Percentiles rank a stretch among this genome's conserved stretches.
Evolutionary conservation across 495 filamentous ascomycete species (phyloP).

Genomic region (Tetracladium setigerum): DNA sequence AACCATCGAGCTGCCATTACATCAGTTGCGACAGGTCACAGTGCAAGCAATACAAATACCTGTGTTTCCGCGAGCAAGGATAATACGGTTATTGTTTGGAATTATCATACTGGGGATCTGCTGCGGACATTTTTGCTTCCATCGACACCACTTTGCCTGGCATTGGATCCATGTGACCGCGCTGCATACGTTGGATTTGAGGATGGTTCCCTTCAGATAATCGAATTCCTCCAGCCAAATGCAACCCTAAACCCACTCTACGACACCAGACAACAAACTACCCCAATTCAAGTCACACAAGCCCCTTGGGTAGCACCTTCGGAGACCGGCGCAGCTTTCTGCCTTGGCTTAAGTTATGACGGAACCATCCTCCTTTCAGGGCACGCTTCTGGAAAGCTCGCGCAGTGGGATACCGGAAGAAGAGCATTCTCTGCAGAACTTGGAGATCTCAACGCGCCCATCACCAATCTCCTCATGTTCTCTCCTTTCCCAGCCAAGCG

Average conservation of each 20-base stretch:
- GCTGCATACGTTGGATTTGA: conserved; percentile 77
- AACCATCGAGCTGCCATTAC: conserved; percentile 77
- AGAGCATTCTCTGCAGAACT: conserved; percentile 53
- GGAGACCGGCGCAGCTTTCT: conserved; percentile 53
- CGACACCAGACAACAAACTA: conserved; percentile 43
- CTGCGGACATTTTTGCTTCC: conserved; percentile 76
- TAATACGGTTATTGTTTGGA: conserved; percentile 80
- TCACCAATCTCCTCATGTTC: conserved; percentile 70
- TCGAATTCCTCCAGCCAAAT: conserved; percentile 59
- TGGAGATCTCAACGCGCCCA: conserved; percentile 62
- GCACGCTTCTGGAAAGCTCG: conserved; percentile 72
- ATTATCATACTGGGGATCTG: conserved; percentile 67
- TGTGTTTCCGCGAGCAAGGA: conserved; percentile 74
- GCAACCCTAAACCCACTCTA: conserved; percentile 43
- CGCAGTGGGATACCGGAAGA: conserved; percentile 69
- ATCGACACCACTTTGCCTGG: conserved; percentile 59
- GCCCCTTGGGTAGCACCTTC: conserved; percentile 55
- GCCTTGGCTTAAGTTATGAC: conserved; percentile 68
- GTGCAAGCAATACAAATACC: conserved; percentile 60
- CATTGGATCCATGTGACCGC: conserved; percentile 76
- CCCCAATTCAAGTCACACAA: conserved; percentile 48
- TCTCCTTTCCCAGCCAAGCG: conserved; percentile 45
- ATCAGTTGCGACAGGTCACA: conserved; percentile 58
- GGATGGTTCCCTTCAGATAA: conserved; percentile 73
- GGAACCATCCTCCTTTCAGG: conserved; percentile 73